Conservation (phyloP, 192 early-diverging fungal species). For the Backusella liffmaniae region DNA sequence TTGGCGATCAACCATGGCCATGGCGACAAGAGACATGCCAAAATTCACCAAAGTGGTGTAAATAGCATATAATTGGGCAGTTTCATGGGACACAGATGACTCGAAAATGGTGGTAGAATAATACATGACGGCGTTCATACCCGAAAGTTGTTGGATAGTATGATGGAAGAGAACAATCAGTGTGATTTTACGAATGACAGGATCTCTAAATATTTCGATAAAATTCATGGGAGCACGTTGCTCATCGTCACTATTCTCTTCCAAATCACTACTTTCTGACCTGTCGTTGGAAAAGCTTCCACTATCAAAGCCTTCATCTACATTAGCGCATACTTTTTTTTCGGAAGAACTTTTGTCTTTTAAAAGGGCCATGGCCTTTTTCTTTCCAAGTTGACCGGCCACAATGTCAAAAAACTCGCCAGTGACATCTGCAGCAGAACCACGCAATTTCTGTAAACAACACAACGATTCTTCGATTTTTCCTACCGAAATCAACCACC, state of each 20-base stretch:
- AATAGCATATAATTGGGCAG: slow-evolving; percentile 15
- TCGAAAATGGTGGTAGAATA: slow-evolving; percentile 82
- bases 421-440: slow-evolving; percentile 47
- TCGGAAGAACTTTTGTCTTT: not conserved
- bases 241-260: not conserved
- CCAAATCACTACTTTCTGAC: not conserved
- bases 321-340: not conserved
- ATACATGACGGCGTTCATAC: slow-evolving; percentile 84
- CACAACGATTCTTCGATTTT: slow-evolving; percentile 59
- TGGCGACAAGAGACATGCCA: slow-evolving; percentile 10
- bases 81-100: slow-evolving; percentile 49
- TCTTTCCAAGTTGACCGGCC: slow-evolving; percentile 29
- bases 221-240: slow-evolving; percentile 33
- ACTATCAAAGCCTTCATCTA: not conserved
- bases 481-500: slow-evolving; percentile 65
- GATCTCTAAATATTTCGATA: slow-evolving; percentile 52
- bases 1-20: not conserved
- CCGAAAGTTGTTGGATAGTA: slow-evolving; percentile 77
- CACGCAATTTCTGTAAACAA: slow-evolving; percentile 55
- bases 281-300: not conserved
- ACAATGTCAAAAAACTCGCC: slow-evolving; percentile 65
- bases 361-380: not conserved
- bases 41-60: slow-evolving; percentile 2
- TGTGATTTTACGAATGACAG: slow-evolving; percentile 61
- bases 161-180: slow-evolving; percentile 66